Conservation (phyloP, 805 yeast genomes). For the Barnettozyma sp. region DNA sequence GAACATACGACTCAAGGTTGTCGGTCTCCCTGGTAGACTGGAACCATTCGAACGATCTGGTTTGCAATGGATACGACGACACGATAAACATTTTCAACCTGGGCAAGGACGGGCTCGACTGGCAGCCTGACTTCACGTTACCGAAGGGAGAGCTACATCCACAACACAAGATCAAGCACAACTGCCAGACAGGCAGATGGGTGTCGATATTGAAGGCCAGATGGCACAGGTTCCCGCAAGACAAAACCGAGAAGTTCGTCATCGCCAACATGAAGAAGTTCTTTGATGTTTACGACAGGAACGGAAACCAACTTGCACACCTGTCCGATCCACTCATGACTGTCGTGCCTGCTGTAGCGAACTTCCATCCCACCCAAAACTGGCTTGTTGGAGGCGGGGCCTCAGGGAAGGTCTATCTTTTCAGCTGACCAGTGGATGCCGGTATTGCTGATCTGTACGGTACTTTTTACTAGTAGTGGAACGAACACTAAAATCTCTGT, state of each 20-base stretch:
- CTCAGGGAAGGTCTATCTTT: conserved; percentile 79
- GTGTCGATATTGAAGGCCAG: conserved; percentile 82
- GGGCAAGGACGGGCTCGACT: conserved; percentile 21
- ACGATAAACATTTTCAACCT: conserved; percentile 67
- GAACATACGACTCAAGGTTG: conserved; percentile 63
- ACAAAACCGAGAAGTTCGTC: conserved; percentile 72
- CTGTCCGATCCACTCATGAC: conserved; percentile 57
- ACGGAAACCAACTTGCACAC: conserved; percentile 76
- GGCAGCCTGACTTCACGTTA: conserved; percentile 17
- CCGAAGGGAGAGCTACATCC: conserved; percentile 44
- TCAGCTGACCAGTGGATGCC: no score
- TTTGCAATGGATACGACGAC: conserved; percentile 92
- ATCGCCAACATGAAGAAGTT: conserved; percentile 92
- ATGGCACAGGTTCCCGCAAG: conserved; percentile 74
- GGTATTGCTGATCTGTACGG: no score
- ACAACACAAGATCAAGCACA: conserved; percentile 61
- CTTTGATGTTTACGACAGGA: conserved; percentile 71
- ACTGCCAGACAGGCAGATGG: conserved; percentile 97
- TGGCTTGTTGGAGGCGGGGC: conserved; percentile 95
- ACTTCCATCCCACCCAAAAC: conserved; percentile 77
- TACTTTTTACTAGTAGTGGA: no score
- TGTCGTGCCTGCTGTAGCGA: conserved; percentile 88
- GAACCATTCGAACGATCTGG: conserved; percentile 54
- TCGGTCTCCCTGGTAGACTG: conserved; percentile 82
- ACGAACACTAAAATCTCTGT: no score